Percentiles rank a stretch among this genome's conserved stretches.
Evolutionary conservation across 495 filamentous ascomycete species (phyloP).

Genomic region (Neurospora sp.): DNA sequence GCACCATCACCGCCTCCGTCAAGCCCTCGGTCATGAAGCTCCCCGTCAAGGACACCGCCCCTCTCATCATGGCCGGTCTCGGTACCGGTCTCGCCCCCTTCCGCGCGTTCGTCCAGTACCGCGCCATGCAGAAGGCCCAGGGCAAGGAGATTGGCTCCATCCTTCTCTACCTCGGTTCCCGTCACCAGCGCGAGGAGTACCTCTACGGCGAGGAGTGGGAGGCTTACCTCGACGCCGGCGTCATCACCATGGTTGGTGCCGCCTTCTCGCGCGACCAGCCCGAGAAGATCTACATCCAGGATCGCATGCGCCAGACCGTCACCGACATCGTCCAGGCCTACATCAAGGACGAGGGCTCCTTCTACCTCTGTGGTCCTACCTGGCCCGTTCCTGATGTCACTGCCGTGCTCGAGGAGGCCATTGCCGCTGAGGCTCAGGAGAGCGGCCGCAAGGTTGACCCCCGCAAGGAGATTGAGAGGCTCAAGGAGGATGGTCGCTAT

Average conservation of each 20-base stretch:
- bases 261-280: conserved; percentile 96
- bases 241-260: conserved; percentile 86
- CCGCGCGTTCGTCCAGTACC: conserved; percentile 96
- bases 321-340: conserved; percentile 84
- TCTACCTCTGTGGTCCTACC: conserved; percentile 95
- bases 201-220: conserved; percentile 99
- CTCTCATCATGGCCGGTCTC: conserved; percentile 98
- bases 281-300: conserved; percentile 99
- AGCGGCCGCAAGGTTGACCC: conserved; percentile 71
- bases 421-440: conserved; percentile 61
- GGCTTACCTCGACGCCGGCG: conserved; percentile 88
- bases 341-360: conserved; percentile 75
- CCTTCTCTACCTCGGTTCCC: conserved; percentile 91
- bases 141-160: conserved; percentile 91
- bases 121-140: conserved; percentile 90
- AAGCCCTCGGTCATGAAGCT: conserved; percentile 98
- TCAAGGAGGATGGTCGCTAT: conserved; percentile 91
- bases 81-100: conserved; percentile 95
- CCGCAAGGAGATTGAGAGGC: conserved; percentile 86
- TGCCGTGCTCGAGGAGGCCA: conserved; percentile 84
- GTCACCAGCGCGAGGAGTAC: conserved; percentile 96
- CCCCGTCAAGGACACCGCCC: conserved; percentile 71
- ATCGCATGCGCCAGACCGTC: conserved; percentile 86
- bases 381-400: conserved; percentile 99
- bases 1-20: conserved; percentile 77